Evolutionary conservation across 768 basidiomycete species (phyloP).

Genomic region (Tulasnella calospora): DNA sequence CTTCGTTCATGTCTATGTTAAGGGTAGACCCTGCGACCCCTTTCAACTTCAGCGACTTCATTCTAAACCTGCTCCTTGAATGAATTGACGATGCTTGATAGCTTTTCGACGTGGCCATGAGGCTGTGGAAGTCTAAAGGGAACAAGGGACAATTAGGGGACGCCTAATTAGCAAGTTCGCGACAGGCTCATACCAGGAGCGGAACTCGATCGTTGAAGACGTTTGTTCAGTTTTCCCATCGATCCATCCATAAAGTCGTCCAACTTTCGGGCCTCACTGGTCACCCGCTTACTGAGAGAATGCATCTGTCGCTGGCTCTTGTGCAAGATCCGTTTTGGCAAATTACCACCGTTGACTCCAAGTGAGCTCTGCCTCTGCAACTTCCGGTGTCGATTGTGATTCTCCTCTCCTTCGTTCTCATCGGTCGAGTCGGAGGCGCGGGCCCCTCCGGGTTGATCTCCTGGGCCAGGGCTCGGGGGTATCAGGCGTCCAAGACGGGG

Average conservation of each 20-base stretch:
- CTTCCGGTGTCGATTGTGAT: neutral
- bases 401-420: neutral
- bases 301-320: constrained; percentile 27
- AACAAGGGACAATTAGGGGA: neutral
- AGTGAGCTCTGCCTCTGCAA: neutral
- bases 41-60: constrained; percentile 21
- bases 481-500: constrained; percentile 23
- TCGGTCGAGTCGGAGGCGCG: neutral
- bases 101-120: constrained; percentile 51
- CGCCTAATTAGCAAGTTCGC: neutral
- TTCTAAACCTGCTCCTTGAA: constrained; percentile 48
- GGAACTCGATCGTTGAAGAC: constrained; percentile 56
- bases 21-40: neutral
- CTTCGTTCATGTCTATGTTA: constrained; percentile 4
- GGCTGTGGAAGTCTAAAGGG: constrained; percentile 59
- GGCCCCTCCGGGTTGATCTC: neutral
- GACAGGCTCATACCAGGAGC: constrained; percentile 54
- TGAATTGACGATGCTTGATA: constrained; percentile 82
- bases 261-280: constrained; percentile 13
- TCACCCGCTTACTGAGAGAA: constrained; percentile 20
- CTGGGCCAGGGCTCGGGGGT: constrained; percentile 20
- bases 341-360: neutral
- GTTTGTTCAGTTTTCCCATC: constrained; percentile 2
- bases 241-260: constrained; percentile 20
- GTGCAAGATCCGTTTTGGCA: constrained; percentile 22